Base-by-base conservation (phyloP, 2,329 filamentous ascomycete species). In the Exserohilum rostratum region DNA sequence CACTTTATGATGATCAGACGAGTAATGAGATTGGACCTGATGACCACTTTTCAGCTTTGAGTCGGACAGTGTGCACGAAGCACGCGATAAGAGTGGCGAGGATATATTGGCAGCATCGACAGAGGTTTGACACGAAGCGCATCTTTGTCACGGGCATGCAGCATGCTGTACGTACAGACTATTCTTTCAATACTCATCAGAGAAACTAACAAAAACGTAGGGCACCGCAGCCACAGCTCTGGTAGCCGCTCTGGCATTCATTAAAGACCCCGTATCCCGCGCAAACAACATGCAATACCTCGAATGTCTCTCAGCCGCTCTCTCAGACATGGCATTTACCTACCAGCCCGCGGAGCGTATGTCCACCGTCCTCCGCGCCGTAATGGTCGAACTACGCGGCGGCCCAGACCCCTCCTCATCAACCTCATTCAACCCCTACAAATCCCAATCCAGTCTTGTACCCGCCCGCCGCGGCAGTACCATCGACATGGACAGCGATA, bases 41-140 rank as follows among this genome's bases (percentile, higher is more conserved):
- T 31, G 76, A 78, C 51, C 76, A 78, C 55, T 79, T 78, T 55
- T 79, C 75, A 5, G 76, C 78, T 4, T 64, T 83, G 20, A 81
- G 80, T 3, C 77, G 82, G 15, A 80, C 77, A 46, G 82, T 83
- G 49, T 84, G 82, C 69, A 83, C 80, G 0, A 82, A 83, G 46
- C 82, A 84, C 55, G 82, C 82, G 3, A 80, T 83, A 50, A 72
- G 80, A 0, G 79, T 84, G 0, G 79, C 81, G 0, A 76, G 79
- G 18, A 83, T 84, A 53, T 83, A 83, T 62, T 82, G 80, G 80
- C 81, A 83, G 55, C 81, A 84, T 58, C 76, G 82, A 0, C 80
- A 82, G 64, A 75, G 79, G 3, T 83, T 83, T 47, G 78, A 82
- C 48, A 80, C 79, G 1, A 78, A 76, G 50, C 81, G 80, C 52